Evolutionary conservation across 2,329 filamentous ascomycete species (phyloP).

Genomic region (Fusarium pininemorale): DNA sequence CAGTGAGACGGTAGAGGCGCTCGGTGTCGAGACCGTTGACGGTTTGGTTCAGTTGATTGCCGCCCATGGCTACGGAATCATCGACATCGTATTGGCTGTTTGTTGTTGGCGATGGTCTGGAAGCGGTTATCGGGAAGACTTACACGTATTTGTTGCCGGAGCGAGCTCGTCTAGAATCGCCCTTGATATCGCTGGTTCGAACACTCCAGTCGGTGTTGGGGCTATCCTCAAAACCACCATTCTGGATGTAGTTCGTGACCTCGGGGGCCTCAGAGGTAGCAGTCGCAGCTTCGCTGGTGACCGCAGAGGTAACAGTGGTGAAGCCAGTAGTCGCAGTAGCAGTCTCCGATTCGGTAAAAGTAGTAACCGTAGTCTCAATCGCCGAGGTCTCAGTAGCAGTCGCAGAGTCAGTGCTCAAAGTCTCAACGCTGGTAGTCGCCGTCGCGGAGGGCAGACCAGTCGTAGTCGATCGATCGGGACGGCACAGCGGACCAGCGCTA

Average conservation of each 20-base stretch:
- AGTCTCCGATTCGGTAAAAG: neutral
- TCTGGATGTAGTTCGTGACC: neutral
- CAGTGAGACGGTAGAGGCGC: neutral
- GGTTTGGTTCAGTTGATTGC: neutral
- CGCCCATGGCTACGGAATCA: neutral
- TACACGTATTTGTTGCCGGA: neutral
- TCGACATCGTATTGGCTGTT: neutral
- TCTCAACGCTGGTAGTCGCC: neutral
- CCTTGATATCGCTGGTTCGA: neutral
- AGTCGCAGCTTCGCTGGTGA: neutral
- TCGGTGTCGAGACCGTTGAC: neutral
- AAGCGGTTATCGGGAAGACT: fast-evolving
- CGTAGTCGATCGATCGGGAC: neutral
- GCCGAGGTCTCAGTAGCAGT: neutral
- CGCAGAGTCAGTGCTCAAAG: neutral
- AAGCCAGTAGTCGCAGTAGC: neutral
- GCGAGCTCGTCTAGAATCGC: fast-evolving
- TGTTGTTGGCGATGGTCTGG: fast-evolving
- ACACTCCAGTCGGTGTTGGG: neutral
- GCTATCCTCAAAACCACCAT: neutral
- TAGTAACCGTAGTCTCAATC: neutral
- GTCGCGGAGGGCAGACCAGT: neutral
- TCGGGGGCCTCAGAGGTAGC: fast-evolving
- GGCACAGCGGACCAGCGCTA: slow-evolving; percentile 7
- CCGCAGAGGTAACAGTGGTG: neutral